Percentiles rank a stretch among this genome's conserved stretches.
phyloP scores from a whole-genome alignment of 306 rosid species.

The Vigna mungo region DNA sequence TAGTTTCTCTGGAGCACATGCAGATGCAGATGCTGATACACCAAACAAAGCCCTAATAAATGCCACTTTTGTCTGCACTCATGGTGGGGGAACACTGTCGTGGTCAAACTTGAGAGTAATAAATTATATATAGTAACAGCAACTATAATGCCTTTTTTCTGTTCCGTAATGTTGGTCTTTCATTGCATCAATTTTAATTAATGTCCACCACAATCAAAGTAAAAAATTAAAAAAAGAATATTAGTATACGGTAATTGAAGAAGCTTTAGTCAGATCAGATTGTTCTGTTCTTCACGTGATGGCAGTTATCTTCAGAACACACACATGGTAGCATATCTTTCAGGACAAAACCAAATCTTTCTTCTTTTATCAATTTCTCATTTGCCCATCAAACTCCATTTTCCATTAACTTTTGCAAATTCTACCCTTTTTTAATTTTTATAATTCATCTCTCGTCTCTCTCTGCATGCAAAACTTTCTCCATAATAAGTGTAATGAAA shows the following conservation, averaged over 20 bases:
- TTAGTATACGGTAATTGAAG: background rate
- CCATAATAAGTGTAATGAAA: no score
- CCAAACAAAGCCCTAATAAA: conserved; percentile 36
- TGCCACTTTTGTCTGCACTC: conserved; percentile 33
- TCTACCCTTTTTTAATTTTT: no score
- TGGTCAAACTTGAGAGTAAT: conserved; percentile 43
- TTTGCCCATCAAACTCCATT: background rate
- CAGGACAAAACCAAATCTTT: conserved; percentile 50
- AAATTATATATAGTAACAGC: conserved; percentile 8
- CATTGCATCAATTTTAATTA: background rate
- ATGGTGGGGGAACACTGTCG: conserved; percentile 7
- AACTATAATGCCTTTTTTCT: conserved; percentile 15
- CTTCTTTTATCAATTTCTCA: conserved; percentile 21
- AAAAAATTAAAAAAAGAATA: background rate
- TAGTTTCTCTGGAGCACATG: conserved; percentile 21
- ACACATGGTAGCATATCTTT: conserved; percentile 49
- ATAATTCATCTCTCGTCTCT: no score
- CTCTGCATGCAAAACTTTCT: no score
- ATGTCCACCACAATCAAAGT: background rate
- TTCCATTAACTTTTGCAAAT: background rate
- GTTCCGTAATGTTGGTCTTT: conserved; percentile 17
- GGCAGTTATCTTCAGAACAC: conserved; percentile 37
- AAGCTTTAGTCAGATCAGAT: conserved; percentile 37
- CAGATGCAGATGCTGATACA: conserved; percentile 22
- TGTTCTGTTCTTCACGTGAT: conserved; percentile 46